Evolutionary conservation across 2,329 filamentous ascomycete genomes (phyloP).

Genomic region (Cercospora sesami): DNA sequence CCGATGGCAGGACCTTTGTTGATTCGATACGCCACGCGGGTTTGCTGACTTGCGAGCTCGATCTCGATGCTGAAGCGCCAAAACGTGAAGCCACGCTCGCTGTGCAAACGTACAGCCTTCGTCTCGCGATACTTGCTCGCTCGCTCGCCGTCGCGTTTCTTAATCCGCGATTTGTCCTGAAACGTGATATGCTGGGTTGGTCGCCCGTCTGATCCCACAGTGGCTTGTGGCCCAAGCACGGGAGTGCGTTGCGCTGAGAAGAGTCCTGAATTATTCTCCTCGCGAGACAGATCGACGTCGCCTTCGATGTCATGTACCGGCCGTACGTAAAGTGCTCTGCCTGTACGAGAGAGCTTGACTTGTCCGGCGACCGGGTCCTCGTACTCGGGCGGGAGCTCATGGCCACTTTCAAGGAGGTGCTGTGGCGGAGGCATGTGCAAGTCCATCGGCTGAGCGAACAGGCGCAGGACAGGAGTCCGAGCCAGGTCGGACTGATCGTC

Average conservation of each 20-base stretch:
- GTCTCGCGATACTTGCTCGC: slow-evolving; percentile 70
- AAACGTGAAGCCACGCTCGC: slow-evolving; percentile 85
- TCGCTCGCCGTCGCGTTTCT: slow-evolving; percentile 72
- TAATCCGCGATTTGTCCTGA: slow-evolving; percentile 50
- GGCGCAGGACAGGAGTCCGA: slow-evolving; percentile 69
- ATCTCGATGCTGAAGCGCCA: slow-evolving; percentile 97
- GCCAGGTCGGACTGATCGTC: slow-evolving; percentile 83
- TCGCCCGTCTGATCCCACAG: slow-evolving; percentile 28
- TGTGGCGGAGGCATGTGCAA: slow-evolving; percentile 77
- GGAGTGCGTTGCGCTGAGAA: slow-evolving; percentile 60
- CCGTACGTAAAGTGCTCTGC: slow-evolving; percentile 82
- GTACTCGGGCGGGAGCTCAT: slow-evolving; percentile 71
- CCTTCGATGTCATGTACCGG: slow-evolving; percentile 85
- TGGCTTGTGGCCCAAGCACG: slow-evolving; percentile 34
- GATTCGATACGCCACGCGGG: slow-evolving; percentile 91
- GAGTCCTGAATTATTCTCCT: slow-evolving; percentile 79
- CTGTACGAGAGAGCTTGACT: slow-evolving; percentile 79
- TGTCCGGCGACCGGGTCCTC: slow-evolving; percentile 87
- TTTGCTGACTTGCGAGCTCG: slow-evolving; percentile 74
- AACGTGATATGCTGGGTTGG: slow-evolving; percentile 39
- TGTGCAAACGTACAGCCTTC: slow-evolving; percentile 72
- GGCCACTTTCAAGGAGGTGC: slow-evolving; percentile 59
- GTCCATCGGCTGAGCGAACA: slow-evolving; percentile 86
- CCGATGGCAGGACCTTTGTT: slow-evolving; percentile 84
- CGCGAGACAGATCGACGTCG: slow-evolving; percentile 71